Evolutionary conservation across 1,284 basidiomycete genomes (phyloP), one percentile per base, ranked within the genome.

Genomic region (Microbotryomycetes sp.): DNA sequence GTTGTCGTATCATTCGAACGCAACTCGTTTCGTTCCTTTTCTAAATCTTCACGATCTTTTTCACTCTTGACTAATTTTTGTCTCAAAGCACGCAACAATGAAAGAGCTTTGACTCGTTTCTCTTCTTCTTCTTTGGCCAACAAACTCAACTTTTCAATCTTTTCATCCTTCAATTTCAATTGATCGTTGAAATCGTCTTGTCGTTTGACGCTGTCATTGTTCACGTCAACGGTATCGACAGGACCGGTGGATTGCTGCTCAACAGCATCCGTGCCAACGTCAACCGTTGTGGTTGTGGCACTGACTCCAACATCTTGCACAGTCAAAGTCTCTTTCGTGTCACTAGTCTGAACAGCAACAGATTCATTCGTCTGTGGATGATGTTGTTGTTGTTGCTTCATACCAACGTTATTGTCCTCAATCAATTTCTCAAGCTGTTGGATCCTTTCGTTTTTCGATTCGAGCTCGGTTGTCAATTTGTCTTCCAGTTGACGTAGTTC

Each of bases 1-100:
- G 87, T 86, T 59, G 78, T 83, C 52, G 78, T 80, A 70, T 79
- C 74, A 29, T 74, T 75, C 7, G 71, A 58, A 53, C 50, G 32
- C 48, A 79, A 52, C 4, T 75, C 72, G 14, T 76, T 74, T 14
- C 26, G 79, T 26, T 71, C 71, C 6, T 54, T 47, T 19, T 62
- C 56, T 12, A 80, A 58, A 63, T 92, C 90, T 59, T 94, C 92
- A 71, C 84, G 84, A 31, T 94, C 92, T 78, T 90, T 91, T 76
- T 96, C 92, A 3, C 89, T 84, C 74, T 92, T 94, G 49, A 93
- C 88, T 23, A 92, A 78, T 75, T 94, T 96, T 76, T 89, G 86
- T 55, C 92, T 79, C n/a, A 96, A 88, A 2, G 90, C 70, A 87
- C 79, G 94, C 65, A 97, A 78, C 31, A 94, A 77, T 54, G 84